Base-by-base conservation (phyloP, 352 stramenopile species). In the Phytophthora boehmeriae region DNA sequence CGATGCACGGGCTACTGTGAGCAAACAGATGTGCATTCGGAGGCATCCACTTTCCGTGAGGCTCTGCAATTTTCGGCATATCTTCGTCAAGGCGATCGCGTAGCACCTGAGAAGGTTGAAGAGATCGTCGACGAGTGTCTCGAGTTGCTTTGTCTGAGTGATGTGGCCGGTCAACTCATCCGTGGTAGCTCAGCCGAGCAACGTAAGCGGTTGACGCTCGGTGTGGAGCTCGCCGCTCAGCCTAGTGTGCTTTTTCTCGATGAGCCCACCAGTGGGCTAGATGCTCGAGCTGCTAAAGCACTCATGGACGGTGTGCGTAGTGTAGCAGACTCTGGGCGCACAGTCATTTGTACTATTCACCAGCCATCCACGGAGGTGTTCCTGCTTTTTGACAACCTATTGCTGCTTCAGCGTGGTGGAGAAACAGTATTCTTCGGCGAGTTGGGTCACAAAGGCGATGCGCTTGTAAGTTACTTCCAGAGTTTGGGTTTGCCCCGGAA, bases 21-120 rank as follows among this genome's bases (percentile, higher is more conserved):
- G 45, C 93, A 98, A 56, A 95, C 96, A 51, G 93, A 98, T 62
- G 84, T 89, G 39, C 81, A 98, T 62, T 87, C 80, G 3, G 80
- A 93, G 38, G 95, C 90, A 3, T 78, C 85, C 5, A 98, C 94
- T 6, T 92, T 95, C 32, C 78, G 90, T 8, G 93, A 98, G 52
- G 85, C 90, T 16, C 86, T 98, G 34, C 66, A 76, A 17, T 98
- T 98, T 63, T 94, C 80, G 39, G 92, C 92, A 9, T 87, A 87
- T 56, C 64, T 98, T 28, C 76, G 90, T 51, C 73, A 85, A 70
- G 54, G 68, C 25, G 44, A 79, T 22, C 50, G 59, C 11, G 54
- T 73, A 11, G 51, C 68, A 13, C 46, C 68, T 42, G 55, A 62
- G 42, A 20, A 60, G 23, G 51, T 75, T 22, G 64, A 71, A 59